Percentiles rank a stretch among this genome's conserved stretches.
phyloP scores from a whole-genome alignment of 2,329 filamentous ascomycete genomes.

The Laburnicola sp. region DNA sequence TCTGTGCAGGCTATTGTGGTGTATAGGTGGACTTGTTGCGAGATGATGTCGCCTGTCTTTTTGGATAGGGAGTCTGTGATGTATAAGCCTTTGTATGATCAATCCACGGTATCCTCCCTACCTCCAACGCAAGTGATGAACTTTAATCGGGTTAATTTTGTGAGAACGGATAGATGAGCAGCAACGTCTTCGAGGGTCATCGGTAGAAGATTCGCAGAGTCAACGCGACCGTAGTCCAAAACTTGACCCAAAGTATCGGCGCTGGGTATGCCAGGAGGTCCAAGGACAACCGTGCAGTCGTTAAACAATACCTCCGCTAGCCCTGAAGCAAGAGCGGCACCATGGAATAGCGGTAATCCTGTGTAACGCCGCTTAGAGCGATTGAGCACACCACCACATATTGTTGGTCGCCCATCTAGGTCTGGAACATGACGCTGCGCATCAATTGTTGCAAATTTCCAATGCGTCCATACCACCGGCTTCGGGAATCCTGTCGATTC shows the following conservation, averaged over 20 bases:
- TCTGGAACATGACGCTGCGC: constrained; percentile 23
- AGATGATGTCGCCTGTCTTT: constrained; percentile 23
- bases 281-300: constrained; percentile 23
- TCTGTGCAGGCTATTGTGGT: constrained; percentile 25
- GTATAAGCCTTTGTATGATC: constrained; percentile 7
- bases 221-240: constrained; percentile 23
- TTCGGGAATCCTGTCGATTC: constrained; percentile 46
- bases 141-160: constrained; percentile 22
- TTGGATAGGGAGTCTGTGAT: constrained; percentile 20
- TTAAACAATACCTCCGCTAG: constrained; percentile 21
- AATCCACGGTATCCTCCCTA: neutral
- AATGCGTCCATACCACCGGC: constrained; percentile 39
- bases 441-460: constrained; percentile 21
- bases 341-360: constrained; percentile 25
- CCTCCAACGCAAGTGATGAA: constrained; percentile 27
- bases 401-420: constrained; percentile 20
- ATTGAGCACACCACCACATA: constrained; percentile 20
- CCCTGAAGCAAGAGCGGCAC: constrained; percentile 21
- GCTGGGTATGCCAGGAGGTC: constrained; percentile 20
- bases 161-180: constrained; percentile 19
- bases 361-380: constrained; percentile 19
- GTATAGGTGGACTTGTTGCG: constrained; percentile 19
- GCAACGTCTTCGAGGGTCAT: constrained; percentile 27
- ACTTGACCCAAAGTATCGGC: constrained; percentile 21
- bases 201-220: constrained; percentile 23